Evolutionary conservation across 2,329 filamentous ascomycete species (phyloP), one percentile per base, ranked within the genome.

Genomic region (Zymoseptoria passerinii): DNA sequence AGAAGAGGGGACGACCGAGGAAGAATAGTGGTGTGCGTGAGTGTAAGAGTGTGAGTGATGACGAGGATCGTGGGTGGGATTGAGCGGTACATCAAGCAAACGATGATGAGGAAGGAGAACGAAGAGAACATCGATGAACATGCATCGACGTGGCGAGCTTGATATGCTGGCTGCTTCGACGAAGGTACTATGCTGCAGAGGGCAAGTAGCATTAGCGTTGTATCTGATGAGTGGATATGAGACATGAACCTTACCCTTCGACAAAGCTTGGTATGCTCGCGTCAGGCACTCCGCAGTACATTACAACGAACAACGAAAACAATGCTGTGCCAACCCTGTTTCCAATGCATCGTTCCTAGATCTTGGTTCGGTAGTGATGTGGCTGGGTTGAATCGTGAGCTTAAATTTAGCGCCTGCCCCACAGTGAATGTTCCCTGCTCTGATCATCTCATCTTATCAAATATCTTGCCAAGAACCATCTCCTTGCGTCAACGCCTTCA

Each of bases 1-100:
- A 65, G 54, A 74, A 73, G 67, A 66, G 59, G 56, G 64, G 60
- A 2, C 57, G 66, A 20, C 57, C 65, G 40, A 59, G 65, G 48
- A 64, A 63, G 52, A 57, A 56, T 55, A 66, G 66, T 48, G 23
- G 55, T 35, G 48, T 54, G 40, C 5, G 10, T 13, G 66, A 62
- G 57, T 19, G 35, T 6, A 56, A 54, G 51, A 53, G 59, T 16
- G 58, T 55, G 19, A 59, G 62, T 19, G 67, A 67, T 56, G 61
- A 64, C 27, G 68, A 64, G 19, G 63, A 65, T 53, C 66, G 58
- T 18, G 66, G 56, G 1, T 68, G 66, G 66, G 61, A 56, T 20
- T 67, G 35, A 54, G 28, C 16, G 19, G 8, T 3, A 10, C n/a
- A 53, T 23, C 23, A 23, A 23, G 4, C 4, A 4, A 23, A 4